Evolutionary conservation across 179 eudicot species (phyloP).

Genomic region (Heliamphora pulchella): DNA sequence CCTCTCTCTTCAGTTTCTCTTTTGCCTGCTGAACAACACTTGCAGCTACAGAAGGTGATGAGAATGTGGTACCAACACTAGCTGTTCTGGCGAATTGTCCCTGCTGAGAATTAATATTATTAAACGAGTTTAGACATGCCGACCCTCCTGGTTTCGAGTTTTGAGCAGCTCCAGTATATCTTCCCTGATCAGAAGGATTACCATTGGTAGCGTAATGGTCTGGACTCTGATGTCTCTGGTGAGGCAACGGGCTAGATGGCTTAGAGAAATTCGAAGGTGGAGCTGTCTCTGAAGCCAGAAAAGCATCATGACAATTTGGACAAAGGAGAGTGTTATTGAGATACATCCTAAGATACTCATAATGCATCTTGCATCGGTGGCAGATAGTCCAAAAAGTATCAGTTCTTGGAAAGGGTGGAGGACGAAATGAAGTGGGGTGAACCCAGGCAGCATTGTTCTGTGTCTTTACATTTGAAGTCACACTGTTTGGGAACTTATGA

Average conservation of each 20-base stretch:
- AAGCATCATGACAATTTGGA: constrained; percentile 68
- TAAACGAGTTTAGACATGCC: neutral
- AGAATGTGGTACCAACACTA: constrained; percentile 20
- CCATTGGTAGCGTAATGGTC: constrained; percentile 17
- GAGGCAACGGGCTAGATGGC: constrained; percentile 22
- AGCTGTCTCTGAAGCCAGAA: constrained; percentile 57
- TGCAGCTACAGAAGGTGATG: constrained; percentile 42
- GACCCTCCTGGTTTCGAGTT: neutral
- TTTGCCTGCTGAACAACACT: constrained; percentile 62
- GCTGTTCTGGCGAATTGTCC: constrained; percentile 36
- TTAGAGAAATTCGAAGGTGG: constrained; percentile 32
- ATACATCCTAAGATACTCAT: constrained; percentile 71
- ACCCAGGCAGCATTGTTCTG: constrained; percentile 23
- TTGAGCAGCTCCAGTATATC: constrained; percentile 9
- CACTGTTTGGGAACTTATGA: constrained; percentile 38
- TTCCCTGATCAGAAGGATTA: constrained; percentile 18
- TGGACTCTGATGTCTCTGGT: constrained; percentile 23
- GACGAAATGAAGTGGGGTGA: constrained; percentile 24
- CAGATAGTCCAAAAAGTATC: constrained; percentile 96
- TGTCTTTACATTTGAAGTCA: constrained; percentile 31
- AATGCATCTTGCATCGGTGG: constrained; percentile 83
- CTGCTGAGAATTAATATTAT: constrained; percentile 22
- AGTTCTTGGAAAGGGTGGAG: constrained; percentile 27
- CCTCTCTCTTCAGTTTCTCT: constrained; percentile 53
- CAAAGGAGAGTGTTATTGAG: constrained; percentile 75